Evolutionary conservation across 768 basidiomycete species (phyloP), one percentile per base, ranked within the genome.

Genomic region (Chalciporus pseudorubinellus): DNA sequence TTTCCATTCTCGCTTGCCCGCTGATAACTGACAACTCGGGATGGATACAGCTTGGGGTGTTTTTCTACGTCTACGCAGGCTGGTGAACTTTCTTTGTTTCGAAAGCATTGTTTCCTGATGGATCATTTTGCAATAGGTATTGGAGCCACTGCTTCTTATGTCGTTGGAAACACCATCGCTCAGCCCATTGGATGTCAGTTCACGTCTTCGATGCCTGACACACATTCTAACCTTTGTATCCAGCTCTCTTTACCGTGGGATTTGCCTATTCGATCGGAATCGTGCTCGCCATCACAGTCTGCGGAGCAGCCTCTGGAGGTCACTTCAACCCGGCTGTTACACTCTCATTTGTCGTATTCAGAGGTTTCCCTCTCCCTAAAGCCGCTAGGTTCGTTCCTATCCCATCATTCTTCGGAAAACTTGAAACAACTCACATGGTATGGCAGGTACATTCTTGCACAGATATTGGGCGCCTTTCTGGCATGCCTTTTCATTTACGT

Each of bases 291-390:
- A 61, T 87, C 46, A 63, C 67, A 9, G 66, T 83, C 22, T 83
- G 78, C 45, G 68, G 67, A 5, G 63, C 77, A 16, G 76, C 83
- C 1, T 85, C 82, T 12, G 82, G 81, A 11, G 79, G 83, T 19
- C 85, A 87, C 59, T 81, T 87, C 63, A 83, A 75, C 48, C 89
- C 88, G 2, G 76, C 78, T 43, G 73, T 87, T 19, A 82, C 84
- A 3, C 69, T 86, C 42, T 66, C 76, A 8, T 67, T 77, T 39
- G 68, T 74, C 16, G 10, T 85, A 13, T 79, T 81, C 72, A 79
- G 70, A 52, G 77, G 76, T 1, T 83, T 85, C 65, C 81, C 85
- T 2, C 47, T 65, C 12, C 46, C 61, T 40, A 86, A 83, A 50
- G 83, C 77, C 4, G 41, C 69, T 22, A 69, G 79, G 84, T 84